Conservation (phyloP, 2,329 filamentous ascomycete genomes). For the Colletotrichum sp. region DNA sequence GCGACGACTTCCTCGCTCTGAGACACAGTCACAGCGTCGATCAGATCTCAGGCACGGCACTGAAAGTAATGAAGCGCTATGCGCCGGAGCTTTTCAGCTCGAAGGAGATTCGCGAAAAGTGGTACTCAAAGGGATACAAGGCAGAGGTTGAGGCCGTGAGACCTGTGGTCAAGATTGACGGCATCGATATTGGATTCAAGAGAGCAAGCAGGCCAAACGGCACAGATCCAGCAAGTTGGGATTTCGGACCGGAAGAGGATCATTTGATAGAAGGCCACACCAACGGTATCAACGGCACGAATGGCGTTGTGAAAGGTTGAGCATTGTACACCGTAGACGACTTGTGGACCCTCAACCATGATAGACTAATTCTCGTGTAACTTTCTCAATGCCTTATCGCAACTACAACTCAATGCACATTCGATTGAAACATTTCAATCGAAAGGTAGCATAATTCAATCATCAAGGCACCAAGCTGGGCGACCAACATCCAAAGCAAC, state of each 20-base stretch:
- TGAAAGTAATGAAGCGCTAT: slow-evolving; percentile 56
- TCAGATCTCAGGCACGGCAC: slow-evolving; percentile 64
- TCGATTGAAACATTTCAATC: neutral
- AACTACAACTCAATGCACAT: neutral
- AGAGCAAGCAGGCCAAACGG: slow-evolving; percentile 54
- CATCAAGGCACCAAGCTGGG: neutral
- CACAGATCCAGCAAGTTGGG: slow-evolving; percentile 62
- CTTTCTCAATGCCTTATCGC: neutral
- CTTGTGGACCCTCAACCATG: neutral
- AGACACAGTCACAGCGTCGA: slow-evolving; percentile 69
- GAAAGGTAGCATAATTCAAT: neutral
- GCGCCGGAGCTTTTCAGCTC: slow-evolving; percentile 60
- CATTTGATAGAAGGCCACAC: slow-evolving; percentile 3
- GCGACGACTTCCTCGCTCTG: slow-evolving; percentile 59
- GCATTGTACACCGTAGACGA: neutral
- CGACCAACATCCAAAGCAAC: neutral
- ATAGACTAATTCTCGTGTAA: neutral
- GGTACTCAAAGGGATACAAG: slow-evolving; percentile 48
- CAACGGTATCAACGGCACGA: neutral
- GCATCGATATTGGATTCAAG: slow-evolving; percentile 49
- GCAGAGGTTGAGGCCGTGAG: slow-evolving; percentile 43
- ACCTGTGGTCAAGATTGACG: slow-evolving; percentile 49
- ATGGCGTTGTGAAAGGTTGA: neutral
- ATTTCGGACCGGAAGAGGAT: slow-evolving; percentile 51
- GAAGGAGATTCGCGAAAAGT: slow-evolving; percentile 51